Percentiles rank a stretch among this genome's conserved stretches.
Evolutionary conservation across 176 grass and related monocot genomes (phyloP).

Genomic region (Zoysia japonica): DNA sequence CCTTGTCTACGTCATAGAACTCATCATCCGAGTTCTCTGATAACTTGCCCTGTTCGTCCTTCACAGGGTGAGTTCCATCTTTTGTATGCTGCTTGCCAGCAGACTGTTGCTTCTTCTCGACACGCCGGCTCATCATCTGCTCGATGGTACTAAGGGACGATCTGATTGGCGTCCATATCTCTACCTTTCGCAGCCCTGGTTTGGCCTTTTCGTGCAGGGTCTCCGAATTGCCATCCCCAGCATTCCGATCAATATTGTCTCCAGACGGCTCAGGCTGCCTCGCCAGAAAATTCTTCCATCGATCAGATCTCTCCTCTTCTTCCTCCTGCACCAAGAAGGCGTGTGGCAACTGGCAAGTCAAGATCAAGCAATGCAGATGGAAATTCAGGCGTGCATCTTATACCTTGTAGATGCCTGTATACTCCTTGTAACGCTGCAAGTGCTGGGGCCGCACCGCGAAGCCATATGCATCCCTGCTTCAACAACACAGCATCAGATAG

Average conservation of each 20-base stretch:
- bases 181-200: conserved; percentile 39
- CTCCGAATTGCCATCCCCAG: conserved; percentile 27
- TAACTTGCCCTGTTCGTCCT: conserved; percentile 60
- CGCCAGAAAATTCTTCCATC: conserved; percentile 90
- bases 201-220: conserved; percentile 8
- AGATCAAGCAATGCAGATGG: conserved; percentile 30
- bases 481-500: conserved; percentile 33
- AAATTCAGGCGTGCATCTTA: background rate
- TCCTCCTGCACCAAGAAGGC: conserved; percentile 62
- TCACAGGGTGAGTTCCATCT: conserved; percentile 33
- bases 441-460: conserved; percentile 91
- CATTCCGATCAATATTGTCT: conserved; percentile 33
- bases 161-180: conserved; percentile 74
- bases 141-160: conserved; percentile 70
- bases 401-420: conserved; percentile 94
- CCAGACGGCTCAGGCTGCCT: conserved; percentile 46
- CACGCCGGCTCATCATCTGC: conserved; percentile 72
- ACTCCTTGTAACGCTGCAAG: conserved; percentile 97
- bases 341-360: background rate
- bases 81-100: conserved; percentile 29
- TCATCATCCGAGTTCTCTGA: conserved; percentile 87
- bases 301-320: conserved; percentile 99
- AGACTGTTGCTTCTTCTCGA: conserved; percentile 55
- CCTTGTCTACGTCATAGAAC: conserved; percentile 88
- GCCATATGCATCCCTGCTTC: conserved; percentile 90